Percentiles rank a stretch among this genome's conserved stretches.
These are phyloP conservation scores for Aphanomyces stellatus DNA, from an alignment of 352 stramenopile genomes.

Conservation along the genomic window DNA sequence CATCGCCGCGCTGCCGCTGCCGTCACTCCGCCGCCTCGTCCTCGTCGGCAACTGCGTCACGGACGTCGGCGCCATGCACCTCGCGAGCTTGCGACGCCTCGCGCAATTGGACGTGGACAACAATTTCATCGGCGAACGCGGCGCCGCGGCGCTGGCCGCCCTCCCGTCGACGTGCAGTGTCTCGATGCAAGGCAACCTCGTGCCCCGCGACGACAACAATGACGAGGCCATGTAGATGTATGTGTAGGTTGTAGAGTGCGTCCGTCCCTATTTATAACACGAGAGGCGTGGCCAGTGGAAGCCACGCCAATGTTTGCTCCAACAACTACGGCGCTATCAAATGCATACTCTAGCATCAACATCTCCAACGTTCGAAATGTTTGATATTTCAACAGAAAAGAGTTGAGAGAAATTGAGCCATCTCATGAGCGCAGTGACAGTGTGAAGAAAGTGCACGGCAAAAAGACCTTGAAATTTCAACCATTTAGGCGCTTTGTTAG, in stretches of 20 bases:
- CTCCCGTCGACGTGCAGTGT: background rate
- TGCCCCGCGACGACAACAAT: background rate
- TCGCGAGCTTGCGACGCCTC: slow-evolving; percentile 22
- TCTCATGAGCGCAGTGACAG: no score
- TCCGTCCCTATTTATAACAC: background rate
- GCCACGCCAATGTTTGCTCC: no score
- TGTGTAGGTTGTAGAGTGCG: background rate
- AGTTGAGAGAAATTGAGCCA: no score
- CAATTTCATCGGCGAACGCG: slow-evolving; percentile 50
- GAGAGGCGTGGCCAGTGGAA: no score
- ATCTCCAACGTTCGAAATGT: no score
- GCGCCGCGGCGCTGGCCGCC: slow-evolving; percentile 1
- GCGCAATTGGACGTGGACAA: slow-evolving; percentile 33
- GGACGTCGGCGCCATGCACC: slow-evolving; percentile 33
- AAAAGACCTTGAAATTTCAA: no score
- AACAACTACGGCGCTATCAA: no score
- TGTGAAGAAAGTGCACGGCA: no score
- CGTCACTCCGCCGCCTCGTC: slow-evolving; percentile 27
- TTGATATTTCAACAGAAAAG: no score
- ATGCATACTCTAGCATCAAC: no score
- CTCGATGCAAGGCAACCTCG: slow-evolving; percentile 13
- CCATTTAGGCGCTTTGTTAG: no score
- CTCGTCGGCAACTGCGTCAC: slow-evolving; percentile 49
- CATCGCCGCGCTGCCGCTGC: slow-evolving; percentile 32
- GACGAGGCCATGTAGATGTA: background rate